phyloP scores from a whole-genome alignment of 2,329 filamentous ascomycete species.

The Colletotrichum sp. region DNA sequence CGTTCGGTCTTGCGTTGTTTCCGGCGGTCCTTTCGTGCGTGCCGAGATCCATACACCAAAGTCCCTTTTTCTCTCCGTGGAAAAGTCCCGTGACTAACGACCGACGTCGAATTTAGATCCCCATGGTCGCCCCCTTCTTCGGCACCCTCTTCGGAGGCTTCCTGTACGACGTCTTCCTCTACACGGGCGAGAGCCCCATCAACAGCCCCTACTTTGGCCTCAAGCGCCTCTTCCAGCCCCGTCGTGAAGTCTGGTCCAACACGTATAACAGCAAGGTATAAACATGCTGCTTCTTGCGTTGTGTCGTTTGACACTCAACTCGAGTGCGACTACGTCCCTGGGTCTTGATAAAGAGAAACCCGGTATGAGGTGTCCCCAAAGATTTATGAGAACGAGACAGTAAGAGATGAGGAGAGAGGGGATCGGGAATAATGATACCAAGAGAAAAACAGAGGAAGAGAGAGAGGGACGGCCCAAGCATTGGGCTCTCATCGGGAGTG shows the following conservation, averaged over 20 bases:
- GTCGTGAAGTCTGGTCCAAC: slow-evolving; percentile 35
- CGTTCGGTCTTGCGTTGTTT: not conserved
- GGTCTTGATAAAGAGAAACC: not conserved
- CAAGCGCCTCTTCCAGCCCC: slow-evolving; percentile 49
- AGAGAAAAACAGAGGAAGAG: not conserved
- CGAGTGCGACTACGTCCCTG: not conserved
- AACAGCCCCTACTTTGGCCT: slow-evolving; percentile 72
- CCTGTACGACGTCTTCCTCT: slow-evolving; percentile 72
- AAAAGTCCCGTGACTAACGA: slow-evolving; percentile 5
- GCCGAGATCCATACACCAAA: not conserved
- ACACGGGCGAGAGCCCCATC: slow-evolving; percentile 72
- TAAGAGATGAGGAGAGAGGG: not conserved
- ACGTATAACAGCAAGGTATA: slow-evolving; percentile 15
- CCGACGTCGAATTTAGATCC: slow-evolving; percentile 52
- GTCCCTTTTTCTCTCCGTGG: not conserved
- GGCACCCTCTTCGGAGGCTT: slow-evolving; percentile 69
- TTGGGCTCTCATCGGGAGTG: not conserved
- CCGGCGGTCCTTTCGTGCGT: not conserved
- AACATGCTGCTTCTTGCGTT: not conserved
- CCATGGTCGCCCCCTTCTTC: slow-evolving; percentile 73
- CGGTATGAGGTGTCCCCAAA: accelerated
- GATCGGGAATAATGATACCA: not conserved
- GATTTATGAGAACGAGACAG: not conserved
- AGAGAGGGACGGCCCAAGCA: not conserved
- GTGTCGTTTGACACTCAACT: not conserved